Evolutionary conservation across 164 flowering plant species (phyloP).

Genomic region (Annona squamosa): DNA sequence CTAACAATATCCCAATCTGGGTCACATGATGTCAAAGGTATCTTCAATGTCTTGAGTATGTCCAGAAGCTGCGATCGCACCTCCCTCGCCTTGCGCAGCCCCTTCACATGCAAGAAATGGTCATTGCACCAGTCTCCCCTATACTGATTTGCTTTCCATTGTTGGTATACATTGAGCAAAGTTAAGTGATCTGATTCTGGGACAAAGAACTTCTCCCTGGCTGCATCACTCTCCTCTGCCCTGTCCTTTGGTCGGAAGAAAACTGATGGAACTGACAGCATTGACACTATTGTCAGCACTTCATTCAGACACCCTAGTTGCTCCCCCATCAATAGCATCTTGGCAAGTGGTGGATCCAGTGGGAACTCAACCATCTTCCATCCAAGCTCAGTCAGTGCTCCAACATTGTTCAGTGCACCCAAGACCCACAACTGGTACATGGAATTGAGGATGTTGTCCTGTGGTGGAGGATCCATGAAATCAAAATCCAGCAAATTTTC

Average conservation of each 20-base stretch:
- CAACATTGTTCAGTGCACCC: conserved; percentile 81
- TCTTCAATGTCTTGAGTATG: conserved; percentile 63
- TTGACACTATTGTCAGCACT: conserved; percentile 81
- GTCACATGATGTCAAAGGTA: conserved; percentile 59
- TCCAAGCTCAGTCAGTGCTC: conserved; percentile 69
- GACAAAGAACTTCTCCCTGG: conserved; percentile 79
- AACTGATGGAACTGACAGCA: conserved; percentile 95
- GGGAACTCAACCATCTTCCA: conserved; percentile 98
- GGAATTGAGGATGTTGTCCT: conserved; percentile 82
- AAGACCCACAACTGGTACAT: conserved; percentile 94
- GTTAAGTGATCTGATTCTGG: conserved; percentile 95
- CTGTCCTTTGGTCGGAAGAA: conserved; percentile 89
- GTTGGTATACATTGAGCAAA: conserved; percentile 72
- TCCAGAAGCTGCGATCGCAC: conserved; percentile 84
- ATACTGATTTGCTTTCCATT: conserved; percentile 72
- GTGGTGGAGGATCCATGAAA: conserved; percentile 99
- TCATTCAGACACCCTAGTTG: conserved; percentile 64
- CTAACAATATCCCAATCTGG: conserved; percentile 72
- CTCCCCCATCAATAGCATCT: conserved; percentile 84
- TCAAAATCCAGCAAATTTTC: conserved; percentile 85
- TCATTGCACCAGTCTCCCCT: conserved; percentile 93
- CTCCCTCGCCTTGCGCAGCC: conserved; percentile 80
- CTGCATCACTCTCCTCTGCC: conserved; percentile 88
- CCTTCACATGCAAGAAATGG: conserved; percentile 81
- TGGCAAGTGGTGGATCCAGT: conserved; percentile 90